Evolutionary conservation across 106 monocot species (phyloP), one percentile per base, ranked within the genome.

Genomic region (Amphibolis antarctica): DNA sequence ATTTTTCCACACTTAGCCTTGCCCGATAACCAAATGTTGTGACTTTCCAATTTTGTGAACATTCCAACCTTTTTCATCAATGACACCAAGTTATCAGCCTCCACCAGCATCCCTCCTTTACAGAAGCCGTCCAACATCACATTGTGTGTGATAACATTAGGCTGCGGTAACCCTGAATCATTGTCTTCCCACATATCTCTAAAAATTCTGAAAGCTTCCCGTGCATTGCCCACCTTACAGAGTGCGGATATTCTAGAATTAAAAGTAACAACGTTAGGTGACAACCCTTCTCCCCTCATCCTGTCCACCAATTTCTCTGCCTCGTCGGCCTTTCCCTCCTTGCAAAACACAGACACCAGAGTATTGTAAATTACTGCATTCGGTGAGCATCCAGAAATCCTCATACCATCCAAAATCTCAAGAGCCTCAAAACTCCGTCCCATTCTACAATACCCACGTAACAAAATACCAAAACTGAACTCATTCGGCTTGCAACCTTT

Each of bases 201-300:
- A 24, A 96, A 87, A 59, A 96, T 82, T 50, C 68, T 63, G 31
- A 70, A 82, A 28, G 80, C 96, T 22, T 89, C 86, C 46, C 68
- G 60, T 46, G 79, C 77, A 65, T 61, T 78, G 25, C 90, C 90
- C 0, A 73, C 66, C 61, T 86, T 96, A 60, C 96, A 90, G 46
- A 96, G 81, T 4, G 71, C 84, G 0, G 96, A 90, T 42, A 96
- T 87, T 74, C 96, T 75, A 13, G 84, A 65, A 70, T 90, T 96
- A 69, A 96, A 96, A 3, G 96, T 96, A 7, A 90, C 89, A 13
- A 90, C 86, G 78, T 96, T 76, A 0, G 96, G 96, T 22, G 48
- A 44, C 9, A 90, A 42, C 28, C 80, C 79, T 13, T 82, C 65
- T 28, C 45, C 44, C 47, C 78, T 79, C 90, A 96, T 96, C 72